Evolutionary conservation across 2,329 filamentous ascomycete species (phyloP).

Genomic region (Exophiala alcalophila): DNA sequence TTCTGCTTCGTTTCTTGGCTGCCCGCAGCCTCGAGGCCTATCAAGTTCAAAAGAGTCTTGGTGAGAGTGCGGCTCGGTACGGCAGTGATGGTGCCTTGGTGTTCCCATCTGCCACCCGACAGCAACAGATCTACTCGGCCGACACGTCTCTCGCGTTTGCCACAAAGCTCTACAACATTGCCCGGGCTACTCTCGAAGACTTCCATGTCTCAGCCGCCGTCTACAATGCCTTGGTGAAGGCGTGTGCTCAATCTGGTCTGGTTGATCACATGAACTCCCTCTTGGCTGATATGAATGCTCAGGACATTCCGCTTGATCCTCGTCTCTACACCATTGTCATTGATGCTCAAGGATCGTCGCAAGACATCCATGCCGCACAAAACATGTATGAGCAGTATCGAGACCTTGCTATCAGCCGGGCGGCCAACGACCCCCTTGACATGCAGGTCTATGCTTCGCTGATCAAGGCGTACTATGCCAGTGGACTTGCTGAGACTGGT

Average conservation of each 20-base stretch:
- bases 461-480: constrained; percentile 81
- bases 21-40: constrained; percentile 76
- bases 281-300: constrained; percentile 86
- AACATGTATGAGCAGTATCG: constrained; percentile 97
- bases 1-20: constrained; percentile 78
- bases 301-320: constrained; percentile 69
- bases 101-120: constrained; percentile 81
- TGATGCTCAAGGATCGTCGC: constrained; percentile 77
- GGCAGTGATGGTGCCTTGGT: constrained; percentile 87
- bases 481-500: constrained; percentile 75
- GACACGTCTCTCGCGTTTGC: constrained; percentile 85
- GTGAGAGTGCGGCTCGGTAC: constrained; percentile 79
- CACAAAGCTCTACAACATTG: constrained; percentile 78
- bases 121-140: constrained; percentile 79
- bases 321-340: constrained; percentile 92
- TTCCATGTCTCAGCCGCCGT: constrained; percentile 72
- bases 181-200: constrained; percentile 60
- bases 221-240: constrained; percentile 80
- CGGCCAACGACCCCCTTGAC: constrained; percentile 71
- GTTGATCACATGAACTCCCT: constrained; percentile 86
- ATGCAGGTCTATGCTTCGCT: constrained; percentile 86
- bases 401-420: constrained; percentile 66
- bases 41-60: constrained; percentile 67
- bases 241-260: constrained; percentile 77
- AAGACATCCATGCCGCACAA: constrained; percentile 82